Evolutionary conservation across 108 stramenopile species (phyloP).

Genomic region (Nannochloropsis gaditana): DNA sequence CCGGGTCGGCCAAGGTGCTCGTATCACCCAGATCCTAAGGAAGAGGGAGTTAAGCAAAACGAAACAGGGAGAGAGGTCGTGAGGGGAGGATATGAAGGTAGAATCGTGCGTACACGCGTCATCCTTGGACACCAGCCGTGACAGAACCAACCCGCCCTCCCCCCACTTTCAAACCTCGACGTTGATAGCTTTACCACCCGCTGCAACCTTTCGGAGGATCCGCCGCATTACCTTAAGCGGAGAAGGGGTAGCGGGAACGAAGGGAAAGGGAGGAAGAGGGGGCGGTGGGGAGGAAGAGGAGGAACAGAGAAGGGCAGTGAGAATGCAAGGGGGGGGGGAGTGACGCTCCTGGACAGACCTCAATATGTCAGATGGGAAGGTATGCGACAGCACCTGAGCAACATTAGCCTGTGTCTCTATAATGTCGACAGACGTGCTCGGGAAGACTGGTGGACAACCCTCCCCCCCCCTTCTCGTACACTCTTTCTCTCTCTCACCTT

Average conservation of each 20-base stretch:
- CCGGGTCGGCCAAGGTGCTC: slow-evolving; percentile 21
- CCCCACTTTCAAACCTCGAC: not conserved
- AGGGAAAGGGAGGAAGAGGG: not conserved
- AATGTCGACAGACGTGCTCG: too few species aligned
- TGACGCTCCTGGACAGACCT: too few species aligned
- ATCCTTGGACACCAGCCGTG: too few species aligned
- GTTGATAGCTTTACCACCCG: not conserved
- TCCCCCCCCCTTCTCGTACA: too few species aligned
- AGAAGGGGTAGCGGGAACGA: not conserved
- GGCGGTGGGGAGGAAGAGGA: not conserved
- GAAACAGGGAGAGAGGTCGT: not conserved
- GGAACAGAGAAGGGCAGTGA: not conserved
- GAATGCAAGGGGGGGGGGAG: too few species aligned
- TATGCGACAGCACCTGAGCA: too few species aligned
- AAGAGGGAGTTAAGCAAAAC: not conserved
- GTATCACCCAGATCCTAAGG: not conserved
- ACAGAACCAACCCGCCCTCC: not conserved
- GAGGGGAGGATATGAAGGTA: not conserved
- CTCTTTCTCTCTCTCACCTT: slow-evolving; percentile 21
- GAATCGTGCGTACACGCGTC: not conserved
- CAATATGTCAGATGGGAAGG: too few species aligned
- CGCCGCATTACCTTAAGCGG: slow-evolving; percentile 24
- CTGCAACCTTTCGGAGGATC: slow-evolving; percentile 27
- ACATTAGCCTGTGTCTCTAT: too few species aligned
- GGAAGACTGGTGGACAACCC: too few species aligned